Evolutionary conservation across 106 monocot species (phyloP), one percentile per base, ranked within the genome.

Genomic region (Acorus calamus): DNA sequence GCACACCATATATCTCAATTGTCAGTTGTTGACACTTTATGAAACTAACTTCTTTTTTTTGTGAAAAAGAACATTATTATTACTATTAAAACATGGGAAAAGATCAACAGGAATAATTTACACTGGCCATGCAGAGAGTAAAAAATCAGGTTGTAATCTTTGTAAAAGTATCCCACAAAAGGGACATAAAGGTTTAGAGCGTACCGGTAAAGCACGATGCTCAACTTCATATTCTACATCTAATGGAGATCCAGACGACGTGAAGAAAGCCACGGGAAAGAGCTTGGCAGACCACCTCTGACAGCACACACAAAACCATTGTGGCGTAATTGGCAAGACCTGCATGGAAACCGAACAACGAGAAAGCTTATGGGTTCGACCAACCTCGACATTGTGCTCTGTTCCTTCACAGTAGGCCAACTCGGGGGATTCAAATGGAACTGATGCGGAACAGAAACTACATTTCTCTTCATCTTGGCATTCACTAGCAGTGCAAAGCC

Each of bases 291-390:
- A 66, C 67, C 50, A 75, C 60, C 96, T 77, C 28, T 68, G 45
- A 60, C 96, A 96, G 67, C 87, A 96, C 8, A 70, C 68, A 77
- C 96, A 96, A 66, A 65, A 80, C 96, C 90, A 91, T 13, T 65
- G 50, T 0, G 83, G 75, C 41, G 46, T 52, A 6, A 89, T 28
- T 0, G 82, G 73, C 45, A 73, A 84, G 50, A 90, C 59, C 47
- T 66, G 56, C 90, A 96, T 96, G 6, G 96, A 91, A 51, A 81
- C 84, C 3, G 75, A 65, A 61, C 96, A 96, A 43, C 96, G 60
- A 9, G 42, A 50, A 11, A 96, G 73, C 62, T 67, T 82, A 53
- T 96, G 96, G 12, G 50, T 74, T 78, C 72, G 72, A 7, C 8
- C 62, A 3, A 58, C 46, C 2, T 55, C 63, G 56, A 50, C 11